Percentiles rank a stretch among this genome's conserved stretches.
Evolutionary conservation across 2,329 filamentous ascomycete species (phyloP).

Genomic region (Fusarium chaquense): DNA sequence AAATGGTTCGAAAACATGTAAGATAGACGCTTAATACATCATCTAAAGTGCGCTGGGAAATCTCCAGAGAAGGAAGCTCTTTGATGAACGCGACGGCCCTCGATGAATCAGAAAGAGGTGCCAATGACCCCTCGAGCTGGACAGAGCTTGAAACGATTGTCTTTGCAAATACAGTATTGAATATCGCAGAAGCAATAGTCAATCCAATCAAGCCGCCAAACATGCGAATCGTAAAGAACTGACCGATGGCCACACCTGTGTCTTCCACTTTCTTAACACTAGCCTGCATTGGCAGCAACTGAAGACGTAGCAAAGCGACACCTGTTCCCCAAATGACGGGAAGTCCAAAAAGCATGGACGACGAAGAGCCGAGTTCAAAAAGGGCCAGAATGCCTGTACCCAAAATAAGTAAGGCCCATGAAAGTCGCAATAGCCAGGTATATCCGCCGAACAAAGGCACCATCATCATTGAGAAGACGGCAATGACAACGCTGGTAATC

Average conservation of each 20-base stretch:
- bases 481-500: slow-evolving; percentile 8
- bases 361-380: neutral
- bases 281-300: slow-evolving; percentile 20
- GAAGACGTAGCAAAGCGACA: slow-evolving; percentile 11
- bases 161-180: slow-evolving; percentile 15
- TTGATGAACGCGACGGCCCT: slow-evolving; percentile 21
- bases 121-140: neutral
- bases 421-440: slow-evolving; percentile 8
- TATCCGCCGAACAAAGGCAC: slow-evolving; percentile 19
- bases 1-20: neutral
- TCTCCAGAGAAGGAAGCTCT: neutral
- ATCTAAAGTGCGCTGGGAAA: neutral
- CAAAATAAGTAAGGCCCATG: slow-evolving; percentile 3
- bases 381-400: slow-evolving; percentile 14
- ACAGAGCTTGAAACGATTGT: neutral
- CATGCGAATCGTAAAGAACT: slow-evolving; percentile 19
- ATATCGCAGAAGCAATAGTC: slow-evolving; percentile 16
- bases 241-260: slow-evolving; percentile 16
- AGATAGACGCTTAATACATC: neutral
- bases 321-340: slow-evolving; percentile 19
- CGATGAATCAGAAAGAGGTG: neutral
- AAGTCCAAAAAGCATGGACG: slow-evolving; percentile 9
- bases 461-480: slow-evolving; percentile 28
- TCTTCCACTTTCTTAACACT: slow-evolving; percentile 17
- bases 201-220: slow-evolving; percentile 5